These are phyloP conservation scores for Fusarium anthophilum DNA, from an alignment of 2,329 filamentous ascomycete genomes.

Conservation along the genomic window DNA sequence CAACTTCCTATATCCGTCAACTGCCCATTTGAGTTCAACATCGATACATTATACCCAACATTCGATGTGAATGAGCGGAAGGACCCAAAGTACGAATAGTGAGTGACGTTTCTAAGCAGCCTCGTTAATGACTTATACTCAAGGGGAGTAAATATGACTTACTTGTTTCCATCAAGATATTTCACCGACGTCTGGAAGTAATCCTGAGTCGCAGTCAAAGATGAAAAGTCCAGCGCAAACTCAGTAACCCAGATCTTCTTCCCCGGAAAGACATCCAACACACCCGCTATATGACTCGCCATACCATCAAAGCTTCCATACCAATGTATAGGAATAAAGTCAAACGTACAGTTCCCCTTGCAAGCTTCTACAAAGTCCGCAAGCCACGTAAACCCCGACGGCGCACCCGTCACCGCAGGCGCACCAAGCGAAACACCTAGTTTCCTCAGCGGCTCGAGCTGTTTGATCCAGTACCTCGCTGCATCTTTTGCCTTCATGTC, in stretches of 20 bases:
- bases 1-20: not conserved
- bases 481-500: not conserved
- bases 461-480: not conserved
- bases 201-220: not conserved
- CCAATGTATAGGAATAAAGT: not conserved
- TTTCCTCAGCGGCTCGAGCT: not conserved
- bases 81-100: not conserved
- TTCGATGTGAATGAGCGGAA: not conserved
- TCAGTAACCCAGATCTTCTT: not conserved
- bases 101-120: not conserved
- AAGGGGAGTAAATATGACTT: accelerated
- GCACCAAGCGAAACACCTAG: not conserved
- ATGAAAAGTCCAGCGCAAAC: not conserved
- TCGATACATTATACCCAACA: not conserved
- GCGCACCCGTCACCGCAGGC: not conserved
- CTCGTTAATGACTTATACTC: not conserved
- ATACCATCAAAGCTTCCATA: not conserved
- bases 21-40: not conserved
- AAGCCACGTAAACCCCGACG: not conserved
- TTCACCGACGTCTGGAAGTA: not conserved
- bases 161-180: not conserved
- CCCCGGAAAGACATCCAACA: not conserved
- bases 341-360: not conserved
- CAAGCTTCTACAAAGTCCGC: not conserved
- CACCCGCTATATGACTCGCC: not conserved